Evolutionary conservation across 2,329 filamentous ascomycete genomes (phyloP), one percentile per base, ranked within the genome.

Genomic region (Diaporthe ampelina): DNA sequence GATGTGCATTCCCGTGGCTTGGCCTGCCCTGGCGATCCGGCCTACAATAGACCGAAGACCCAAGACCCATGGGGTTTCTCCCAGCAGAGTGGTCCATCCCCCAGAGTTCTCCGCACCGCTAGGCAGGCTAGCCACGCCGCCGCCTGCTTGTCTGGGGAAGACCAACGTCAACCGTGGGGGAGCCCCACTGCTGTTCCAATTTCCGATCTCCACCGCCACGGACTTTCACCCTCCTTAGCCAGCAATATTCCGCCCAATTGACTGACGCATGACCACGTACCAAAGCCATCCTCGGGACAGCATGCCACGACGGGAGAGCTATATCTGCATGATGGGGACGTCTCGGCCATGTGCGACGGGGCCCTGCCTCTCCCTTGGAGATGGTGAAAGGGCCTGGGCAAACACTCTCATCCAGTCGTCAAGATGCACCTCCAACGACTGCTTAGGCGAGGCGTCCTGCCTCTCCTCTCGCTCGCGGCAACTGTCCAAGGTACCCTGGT

Each of bases 11-110:
- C 40, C 59, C 58, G 10, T 9, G 43, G 19, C 59, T 67, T 67
- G 63, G 63, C 45, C 63, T 68, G 45, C 48, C 45, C 63, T 68
- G 63, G 21, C 45, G 63, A 68, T 68, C 63, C 63, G 63, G 63
- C 24, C 63, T 54, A 54, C 65, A 32, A 70, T 73, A 43, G 37
- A 70, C 72, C 72, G 63, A 68, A 54, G 32, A 68, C 63, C 63
- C 63, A 68, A 40, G 63, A 54, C 48, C 63, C 63, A 54, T 68
- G 48, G 17, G 19, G 29, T 26, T 26, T 54, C 48, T 67, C 29
- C 63, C 63, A 68, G 63, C 63, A 68, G 45, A 54, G 21, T 40
- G 63, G 63, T 40, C 32, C 63, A 26, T 54, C 48, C 63, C 63
- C 63, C 63, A 68, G 63, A 68, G 21, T 68, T 68, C 63, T 68